A percentile compares a stretch with the other conserved stretches of the same genome.
phyloP scores from a whole-genome alignment of 1,284 basidiomycete species.

The Ganoderma boninense region DNA sequence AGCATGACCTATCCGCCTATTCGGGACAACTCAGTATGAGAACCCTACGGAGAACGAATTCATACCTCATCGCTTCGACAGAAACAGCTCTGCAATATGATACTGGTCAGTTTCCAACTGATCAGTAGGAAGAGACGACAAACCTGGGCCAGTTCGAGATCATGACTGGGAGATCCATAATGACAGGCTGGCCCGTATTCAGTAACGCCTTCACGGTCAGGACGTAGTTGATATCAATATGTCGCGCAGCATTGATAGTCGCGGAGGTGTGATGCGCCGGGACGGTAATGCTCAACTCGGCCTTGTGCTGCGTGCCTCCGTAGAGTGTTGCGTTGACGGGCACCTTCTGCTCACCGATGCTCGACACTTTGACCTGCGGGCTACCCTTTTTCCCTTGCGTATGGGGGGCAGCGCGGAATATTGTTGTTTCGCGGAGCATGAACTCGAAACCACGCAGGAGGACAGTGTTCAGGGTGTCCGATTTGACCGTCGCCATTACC shows the following conservation, averaged over 20 bases:
- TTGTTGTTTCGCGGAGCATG: constrained; percentile 76
- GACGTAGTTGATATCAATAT: constrained; percentile 84
- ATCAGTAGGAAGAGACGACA: background rate
- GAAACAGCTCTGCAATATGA: constrained; percentile 61
- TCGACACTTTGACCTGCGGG: constrained; percentile 61
- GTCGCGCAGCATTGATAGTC: constrained; percentile 77
- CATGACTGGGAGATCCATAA: constrained; percentile 78
- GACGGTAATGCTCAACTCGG: constrained; percentile 74
- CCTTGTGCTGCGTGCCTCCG: constrained; percentile 72
- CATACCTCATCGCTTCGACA: constrained; percentile 68
- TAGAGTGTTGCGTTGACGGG: constrained; percentile 77
- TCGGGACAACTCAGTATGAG: background rate
- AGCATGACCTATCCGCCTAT: constrained; percentile 74
- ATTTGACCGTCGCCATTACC: constrained; percentile 74
- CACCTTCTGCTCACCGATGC: constrained; percentile 71
- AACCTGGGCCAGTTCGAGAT: constrained; percentile 81
- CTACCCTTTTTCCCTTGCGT: constrained; percentile 61
- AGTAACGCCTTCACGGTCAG: constrained; percentile 80
- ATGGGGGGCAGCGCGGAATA: constrained; percentile 67
- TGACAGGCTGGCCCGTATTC: constrained; percentile 69
- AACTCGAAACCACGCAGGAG: constrained; percentile 85
- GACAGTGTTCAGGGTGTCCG: constrained; percentile 68
- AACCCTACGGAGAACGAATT: constrained; percentile 2
- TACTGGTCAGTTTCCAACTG: constrained; percentile 12
- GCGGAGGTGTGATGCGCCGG: constrained; percentile 77